Conservation (phyloP, 2,329 filamentous ascomycete species). For the Nothophoma quercina region DNA sequence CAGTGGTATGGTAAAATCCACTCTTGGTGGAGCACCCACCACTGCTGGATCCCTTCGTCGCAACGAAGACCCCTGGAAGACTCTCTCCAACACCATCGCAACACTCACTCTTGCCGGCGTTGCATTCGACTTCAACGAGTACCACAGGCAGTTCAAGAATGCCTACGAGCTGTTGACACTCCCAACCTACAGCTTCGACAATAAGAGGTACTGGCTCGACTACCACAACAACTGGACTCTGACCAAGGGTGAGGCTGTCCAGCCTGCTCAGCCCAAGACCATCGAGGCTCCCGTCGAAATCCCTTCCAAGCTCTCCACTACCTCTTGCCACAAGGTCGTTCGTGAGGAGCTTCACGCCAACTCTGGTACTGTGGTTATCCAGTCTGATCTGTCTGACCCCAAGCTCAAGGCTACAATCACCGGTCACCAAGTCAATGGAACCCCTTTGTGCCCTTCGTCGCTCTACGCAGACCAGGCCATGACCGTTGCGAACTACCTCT, state of each 20-base stretch:
- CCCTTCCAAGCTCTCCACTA: conserved; percentile 66
- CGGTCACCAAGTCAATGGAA: conserved; percentile 73
- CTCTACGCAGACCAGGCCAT: conserved; percentile 71
- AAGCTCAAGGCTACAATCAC: conserved; percentile 68
- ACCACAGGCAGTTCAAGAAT: conserved; percentile 67
- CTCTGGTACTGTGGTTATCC: conserved; percentile 66
- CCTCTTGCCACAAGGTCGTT: conserved; percentile 70
- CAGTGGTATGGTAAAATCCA: conserved; percentile 71
- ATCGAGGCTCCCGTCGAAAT: conserved; percentile 50
- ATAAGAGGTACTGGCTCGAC: conserved; percentile 76
- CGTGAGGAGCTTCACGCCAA: conserved; percentile 69
- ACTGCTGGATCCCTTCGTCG: conserved; percentile 69
- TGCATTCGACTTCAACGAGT: conserved; percentile 74
- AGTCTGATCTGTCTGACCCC: conserved; percentile 70
- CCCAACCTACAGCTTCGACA: conserved; percentile 72
- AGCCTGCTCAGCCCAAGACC: conserved; percentile 50
- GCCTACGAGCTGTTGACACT: conserved; percentile 68
- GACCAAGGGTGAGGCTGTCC: conserved; percentile 68
- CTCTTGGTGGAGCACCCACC: conserved; percentile 62
- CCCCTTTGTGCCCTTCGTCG: conserved; percentile 70
- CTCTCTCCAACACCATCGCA: conserved; percentile 64
- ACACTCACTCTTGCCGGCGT: conserved; percentile 69
- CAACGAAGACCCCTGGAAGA: conserved; percentile 70
- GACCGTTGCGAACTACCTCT: conserved; percentile 72
- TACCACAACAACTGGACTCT: conserved; percentile 76